Percentiles rank a stretch among this genome's conserved stretches.
phyloP scores from a whole-genome alignment of 140 eudicot genomes.

The Flaveria floridana region DNA sequence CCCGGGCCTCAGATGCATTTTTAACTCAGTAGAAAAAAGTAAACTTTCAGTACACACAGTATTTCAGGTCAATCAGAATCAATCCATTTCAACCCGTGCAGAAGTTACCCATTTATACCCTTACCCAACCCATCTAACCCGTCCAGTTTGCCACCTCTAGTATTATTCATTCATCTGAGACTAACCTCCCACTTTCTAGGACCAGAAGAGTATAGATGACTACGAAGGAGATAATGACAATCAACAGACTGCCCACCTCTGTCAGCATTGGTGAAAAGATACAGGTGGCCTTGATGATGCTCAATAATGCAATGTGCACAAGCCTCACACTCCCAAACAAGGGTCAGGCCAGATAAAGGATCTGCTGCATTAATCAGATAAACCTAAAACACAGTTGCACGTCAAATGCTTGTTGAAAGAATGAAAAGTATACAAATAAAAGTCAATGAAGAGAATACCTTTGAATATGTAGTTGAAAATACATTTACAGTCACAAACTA shows the following conservation, averaged over 20 bases:
- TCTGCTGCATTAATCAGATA: slow-evolving; percentile 76
- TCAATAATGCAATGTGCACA: slow-evolving; percentile 75
- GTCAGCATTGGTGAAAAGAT: slow-evolving; percentile 80
- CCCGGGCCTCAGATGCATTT: too few species aligned
- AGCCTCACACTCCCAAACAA: slow-evolving; percentile 78
- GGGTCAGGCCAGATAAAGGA: slow-evolving; percentile 77
- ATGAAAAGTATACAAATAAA: neutral
- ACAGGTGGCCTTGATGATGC: slow-evolving; percentile 81
- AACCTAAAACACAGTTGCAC: slow-evolving; percentile 52
- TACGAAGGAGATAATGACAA: slow-evolving; percentile 71
- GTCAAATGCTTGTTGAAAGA: slow-evolving; percentile 22
- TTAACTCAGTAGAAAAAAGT: neutral
- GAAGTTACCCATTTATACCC: neutral
- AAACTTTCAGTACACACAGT: neutral
- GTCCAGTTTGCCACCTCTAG: neutral
- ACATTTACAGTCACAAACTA: slow-evolving; percentile 59
- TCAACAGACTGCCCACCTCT: slow-evolving; percentile 58
- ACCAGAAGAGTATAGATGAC: slow-evolving; percentile 43
- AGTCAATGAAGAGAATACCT: slow-evolving; percentile 43
- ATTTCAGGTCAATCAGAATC: slow-evolving; percentile 7
- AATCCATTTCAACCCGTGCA: neutral
- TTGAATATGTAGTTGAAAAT: slow-evolving; percentile 64
- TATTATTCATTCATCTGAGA: slow-evolving; percentile 15
- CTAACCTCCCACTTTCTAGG: slow-evolving; percentile 86
- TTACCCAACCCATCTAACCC: neutral